Percentiles rank a stretch among this genome's conserved stretches.
Evolutionary conservation across 345 rosid species (phyloP).

Genomic region (Iberis pinnata): DNA sequence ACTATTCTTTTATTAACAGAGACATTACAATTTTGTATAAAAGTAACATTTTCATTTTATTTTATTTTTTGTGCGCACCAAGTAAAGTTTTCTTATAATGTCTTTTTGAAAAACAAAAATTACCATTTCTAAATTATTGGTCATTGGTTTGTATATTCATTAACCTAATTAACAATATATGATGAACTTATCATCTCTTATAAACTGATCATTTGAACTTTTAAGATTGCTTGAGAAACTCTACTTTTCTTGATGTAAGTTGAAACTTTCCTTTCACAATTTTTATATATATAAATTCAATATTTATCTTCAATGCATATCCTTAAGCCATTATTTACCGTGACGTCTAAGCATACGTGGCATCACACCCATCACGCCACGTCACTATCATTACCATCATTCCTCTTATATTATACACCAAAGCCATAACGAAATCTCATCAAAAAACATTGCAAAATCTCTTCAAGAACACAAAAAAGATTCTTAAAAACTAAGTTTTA

Average conservation of each 20-base stretch:
- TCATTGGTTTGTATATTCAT: too few species aligned
- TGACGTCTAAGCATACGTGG: conserved; percentile 33
- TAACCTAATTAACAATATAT: neutral
- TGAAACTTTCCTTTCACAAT: conserved; percentile 31
- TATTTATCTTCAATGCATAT: conserved; percentile 20
- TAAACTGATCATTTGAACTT: neutral
- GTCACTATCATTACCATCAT: conserved; percentile 20
- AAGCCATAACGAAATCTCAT: neutral
- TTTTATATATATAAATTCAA: neutral
- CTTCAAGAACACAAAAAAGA: neutral
- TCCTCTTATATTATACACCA: conserved; percentile 18
- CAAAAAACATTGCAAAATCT: neutral
- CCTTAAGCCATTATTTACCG: conserved; percentile 26
- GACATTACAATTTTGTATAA: too few species aligned
- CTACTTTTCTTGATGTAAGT: conserved; percentile 17
- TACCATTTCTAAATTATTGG: too few species aligned
- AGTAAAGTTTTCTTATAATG: too few species aligned
- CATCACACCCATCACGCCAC: conserved; percentile 19
- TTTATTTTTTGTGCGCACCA: too few species aligned
- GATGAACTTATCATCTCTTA: neutral
- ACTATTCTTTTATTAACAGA: too few species aligned
- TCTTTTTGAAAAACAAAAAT: too few species aligned
- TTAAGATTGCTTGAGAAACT: conserved; percentile 10
- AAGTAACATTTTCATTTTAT: too few species aligned
- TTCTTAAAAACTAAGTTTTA: neutral